A percentile compares a stretch with the other conserved stretches of the same genome.
These are phyloP conservation scores for Pulveroboletus sp. DNA, from an alignment of 768 basidiomycete genomes.

Conservation along the genomic window DNA sequence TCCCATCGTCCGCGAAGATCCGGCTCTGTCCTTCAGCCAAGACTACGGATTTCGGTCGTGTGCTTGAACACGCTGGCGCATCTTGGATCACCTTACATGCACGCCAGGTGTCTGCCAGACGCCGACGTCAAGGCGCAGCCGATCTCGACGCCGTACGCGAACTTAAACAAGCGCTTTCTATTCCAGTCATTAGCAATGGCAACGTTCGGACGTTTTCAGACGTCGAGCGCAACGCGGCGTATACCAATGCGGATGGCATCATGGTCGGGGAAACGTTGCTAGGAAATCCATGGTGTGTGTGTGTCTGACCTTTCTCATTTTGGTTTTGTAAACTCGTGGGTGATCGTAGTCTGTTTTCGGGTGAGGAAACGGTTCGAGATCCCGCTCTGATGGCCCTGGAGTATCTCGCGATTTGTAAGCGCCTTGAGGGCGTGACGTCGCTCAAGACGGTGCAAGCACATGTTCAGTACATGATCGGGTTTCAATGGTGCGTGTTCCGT, in stretches of 20 bases:
- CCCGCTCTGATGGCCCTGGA: constrained; percentile 65
- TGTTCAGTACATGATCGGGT: constrained; percentile 61
- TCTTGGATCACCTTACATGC: constrained; percentile 74
- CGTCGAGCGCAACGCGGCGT: constrained; percentile 45
- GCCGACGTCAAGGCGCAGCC: constrained; percentile 70
- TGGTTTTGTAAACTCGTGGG: not conserved
- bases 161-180: constrained; percentile 45
- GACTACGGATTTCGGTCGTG: constrained; percentile 52
- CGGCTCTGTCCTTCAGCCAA: constrained; percentile 48
- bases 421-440: constrained; percentile 46
- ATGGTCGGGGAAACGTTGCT: constrained; percentile 82
- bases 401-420: constrained; percentile 58
- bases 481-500: constrained; percentile 52
- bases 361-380: constrained; percentile 45
- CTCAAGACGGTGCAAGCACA: constrained; percentile 55
- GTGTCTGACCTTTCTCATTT: constrained; percentile 12
- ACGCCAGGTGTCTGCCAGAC: constrained; percentile 62
- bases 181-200: constrained; percentile 75
- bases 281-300: constrained; percentile 62
- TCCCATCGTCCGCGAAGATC: constrained; percentile 65
- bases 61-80: constrained; percentile 60
- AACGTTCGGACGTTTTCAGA: constrained; percentile 64
- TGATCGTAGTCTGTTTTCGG: constrained; percentile 49
- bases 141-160: constrained; percentile 54
- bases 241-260: constrained; percentile 64